Percentiles rank a stretch among this genome's conserved stretches.
Conservation (phyloP, 2,329 filamentous ascomycete species). For the Phialophora tarda region DNA sequence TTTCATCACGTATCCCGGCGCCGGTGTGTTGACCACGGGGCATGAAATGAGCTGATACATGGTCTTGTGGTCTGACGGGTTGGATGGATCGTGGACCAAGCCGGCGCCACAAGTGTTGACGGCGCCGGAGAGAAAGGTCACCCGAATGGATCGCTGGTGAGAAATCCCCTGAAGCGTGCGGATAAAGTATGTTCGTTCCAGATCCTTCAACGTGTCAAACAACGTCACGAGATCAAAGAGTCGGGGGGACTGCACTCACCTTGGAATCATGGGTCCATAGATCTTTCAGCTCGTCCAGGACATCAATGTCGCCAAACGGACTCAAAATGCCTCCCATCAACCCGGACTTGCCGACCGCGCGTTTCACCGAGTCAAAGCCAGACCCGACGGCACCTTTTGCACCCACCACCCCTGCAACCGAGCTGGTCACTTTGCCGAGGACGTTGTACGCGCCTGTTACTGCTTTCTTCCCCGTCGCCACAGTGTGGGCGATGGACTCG, state of each 20-base stretch:
- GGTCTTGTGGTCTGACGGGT: slow-evolving; percentile 93
- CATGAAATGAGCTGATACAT: slow-evolving; percentile 99
- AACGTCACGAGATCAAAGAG: background rate
- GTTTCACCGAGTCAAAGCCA: slow-evolving; percentile 94
- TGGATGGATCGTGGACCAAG: slow-evolving; percentile 88
- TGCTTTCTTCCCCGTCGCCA: slow-evolving; percentile 93
- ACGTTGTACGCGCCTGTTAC: slow-evolving; percentile 97
- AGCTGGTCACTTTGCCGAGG: slow-evolving; percentile 91
- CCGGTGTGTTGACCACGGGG: slow-evolving; percentile 87
- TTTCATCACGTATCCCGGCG: slow-evolving; percentile 83
- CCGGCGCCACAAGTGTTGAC: slow-evolving; percentile 92
- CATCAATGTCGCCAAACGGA: slow-evolving; percentile 93
- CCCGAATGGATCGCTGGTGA: slow-evolving; percentile 91
- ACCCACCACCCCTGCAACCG: slow-evolving; percentile 91
- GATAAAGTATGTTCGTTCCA: slow-evolving; percentile 95
- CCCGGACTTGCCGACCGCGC: slow-evolving; percentile 91
- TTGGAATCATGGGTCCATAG: slow-evolving; percentile 99
- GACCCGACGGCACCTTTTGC: slow-evolving; percentile 91
- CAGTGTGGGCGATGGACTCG: slow-evolving; percentile 86
- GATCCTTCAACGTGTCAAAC: slow-evolving; percentile 61
- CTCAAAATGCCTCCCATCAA: slow-evolving; percentile 95
- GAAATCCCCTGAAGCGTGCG: slow-evolving; percentile 93
- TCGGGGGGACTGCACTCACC: slow-evolving; percentile 49
- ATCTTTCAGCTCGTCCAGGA: slow-evolving; percentile 91
- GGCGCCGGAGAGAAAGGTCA: slow-evolving; percentile 92